phyloP scores from a whole-genome alignment of 805 yeast genomes.

The Saccharomycopsis sp. region DNA sequence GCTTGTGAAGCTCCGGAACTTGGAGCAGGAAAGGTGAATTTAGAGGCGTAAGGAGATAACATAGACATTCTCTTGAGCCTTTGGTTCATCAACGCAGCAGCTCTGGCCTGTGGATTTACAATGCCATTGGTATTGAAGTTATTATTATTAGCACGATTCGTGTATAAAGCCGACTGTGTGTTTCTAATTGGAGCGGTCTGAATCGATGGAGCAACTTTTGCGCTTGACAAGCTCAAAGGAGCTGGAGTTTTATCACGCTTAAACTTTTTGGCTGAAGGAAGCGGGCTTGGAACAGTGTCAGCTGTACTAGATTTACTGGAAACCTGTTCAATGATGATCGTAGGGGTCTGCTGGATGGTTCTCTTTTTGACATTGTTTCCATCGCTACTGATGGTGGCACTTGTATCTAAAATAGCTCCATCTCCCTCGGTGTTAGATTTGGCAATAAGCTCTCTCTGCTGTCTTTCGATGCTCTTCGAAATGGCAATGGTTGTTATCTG shows the following conservation, averaged over 20 bases:
- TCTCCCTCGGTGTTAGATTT: not conserved
- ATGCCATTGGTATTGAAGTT: slow-evolving; percentile 10
- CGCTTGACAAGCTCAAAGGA: slow-evolving; percentile 25
- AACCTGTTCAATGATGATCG: slow-evolving; percentile 20
- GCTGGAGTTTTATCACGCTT: slow-evolving; percentile 29
- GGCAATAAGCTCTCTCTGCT: slow-evolving; percentile 20
- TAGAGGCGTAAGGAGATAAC: not conserved
- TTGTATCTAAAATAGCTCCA: not conserved
- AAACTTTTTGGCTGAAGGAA: slow-evolving; percentile 26
- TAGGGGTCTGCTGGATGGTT: slow-evolving; percentile 10
- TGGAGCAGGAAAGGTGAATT: not conserved
- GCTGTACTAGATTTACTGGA: slow-evolving; percentile 2
- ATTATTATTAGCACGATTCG: not conserved
- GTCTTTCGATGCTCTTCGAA: slow-evolving; percentile 18
- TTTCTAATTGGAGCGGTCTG: slow-evolving; percentile 31
- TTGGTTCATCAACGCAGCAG: not conserved
- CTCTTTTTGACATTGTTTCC: slow-evolving; percentile 7
- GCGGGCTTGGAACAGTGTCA: not conserved
- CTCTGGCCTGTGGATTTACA: slow-evolving; percentile 17
- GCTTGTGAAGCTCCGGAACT: slow-evolving; percentile 14
- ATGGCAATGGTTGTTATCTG: slow-evolving; percentile 12
- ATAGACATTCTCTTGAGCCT: slow-evolving; percentile 1
- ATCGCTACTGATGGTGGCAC: not conserved
- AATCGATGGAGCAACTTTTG: slow-evolving; percentile 25
- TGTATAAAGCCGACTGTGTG: not conserved